These are phyloP conservation scores for Sordaria brevicollis DNA, from an alignment of 495 filamentous ascomycete genomes.

Conservation along the genomic window DNA sequence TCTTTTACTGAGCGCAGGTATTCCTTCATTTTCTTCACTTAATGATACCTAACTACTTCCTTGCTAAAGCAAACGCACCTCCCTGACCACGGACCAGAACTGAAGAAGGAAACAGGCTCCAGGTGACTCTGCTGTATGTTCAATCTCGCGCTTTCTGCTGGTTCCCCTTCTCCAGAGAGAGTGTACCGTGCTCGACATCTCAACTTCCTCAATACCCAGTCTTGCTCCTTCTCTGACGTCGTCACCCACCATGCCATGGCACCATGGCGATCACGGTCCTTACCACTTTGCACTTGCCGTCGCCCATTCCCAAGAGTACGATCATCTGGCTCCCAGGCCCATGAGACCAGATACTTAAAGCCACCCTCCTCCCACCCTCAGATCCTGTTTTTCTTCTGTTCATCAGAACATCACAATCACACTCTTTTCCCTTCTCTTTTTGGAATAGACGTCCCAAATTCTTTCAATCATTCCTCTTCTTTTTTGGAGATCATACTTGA, in stretches of 20 bases:
- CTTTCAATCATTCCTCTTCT: slow-evolving; percentile 13
- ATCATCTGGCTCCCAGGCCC: neutral
- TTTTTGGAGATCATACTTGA: slow-evolving; percentile 19
- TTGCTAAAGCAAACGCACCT: neutral
- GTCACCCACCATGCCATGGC: neutral
- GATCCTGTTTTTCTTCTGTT: slow-evolving; percentile 1
- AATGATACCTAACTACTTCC: neutral
- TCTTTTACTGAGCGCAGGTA: slow-evolving; percentile 45
- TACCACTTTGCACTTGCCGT: neutral
- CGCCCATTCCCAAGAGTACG: neutral
- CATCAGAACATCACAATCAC: slow-evolving; percentile 9
- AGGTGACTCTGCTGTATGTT: neutral
- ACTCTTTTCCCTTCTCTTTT: slow-evolving; percentile 16
- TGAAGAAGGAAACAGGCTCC: neutral
- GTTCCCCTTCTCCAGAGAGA: neutral
- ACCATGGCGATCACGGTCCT: neutral
- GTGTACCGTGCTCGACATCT: neutral
- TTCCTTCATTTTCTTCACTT: neutral
- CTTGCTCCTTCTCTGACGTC: neutral
- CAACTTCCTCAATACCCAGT: neutral
- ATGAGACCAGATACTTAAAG: neutral
- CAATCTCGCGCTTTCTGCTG: neutral
- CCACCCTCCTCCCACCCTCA: neutral
- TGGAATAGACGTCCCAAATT: slow-evolving; percentile 17
- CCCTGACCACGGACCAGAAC: neutral